Conservation (phyloP, 2,329 filamentous ascomycete genomes). For the Colletotrichum liaoningense region DNA sequence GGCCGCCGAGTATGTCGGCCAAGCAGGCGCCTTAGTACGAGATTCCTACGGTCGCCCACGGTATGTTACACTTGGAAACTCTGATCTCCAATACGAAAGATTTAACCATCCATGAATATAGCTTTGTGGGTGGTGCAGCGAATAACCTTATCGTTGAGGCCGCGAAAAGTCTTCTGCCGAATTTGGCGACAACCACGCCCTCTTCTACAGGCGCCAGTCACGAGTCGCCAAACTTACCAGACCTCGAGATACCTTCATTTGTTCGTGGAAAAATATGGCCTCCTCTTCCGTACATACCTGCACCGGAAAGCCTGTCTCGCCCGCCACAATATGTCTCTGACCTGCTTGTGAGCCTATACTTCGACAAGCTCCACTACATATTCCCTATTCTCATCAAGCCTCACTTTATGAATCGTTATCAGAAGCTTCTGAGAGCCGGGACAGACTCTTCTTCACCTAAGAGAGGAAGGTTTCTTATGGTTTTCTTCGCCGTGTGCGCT, state of each 20-base stretch:
- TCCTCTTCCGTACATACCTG: constrained; percentile 41
- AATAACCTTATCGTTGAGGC: constrained; percentile 44
- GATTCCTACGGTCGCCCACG: constrained; percentile 43
- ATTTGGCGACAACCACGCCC: not conserved
- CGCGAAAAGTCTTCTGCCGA: constrained; percentile 39
- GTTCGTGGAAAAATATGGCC: constrained; percentile 42
- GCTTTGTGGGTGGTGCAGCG: constrained; percentile 42
- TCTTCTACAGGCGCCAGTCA: not conserved
- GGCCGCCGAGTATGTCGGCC: not conserved
- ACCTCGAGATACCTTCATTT: constrained; percentile 43
- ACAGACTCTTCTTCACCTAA: not conserved
- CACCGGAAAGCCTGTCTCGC: constrained; percentile 39
- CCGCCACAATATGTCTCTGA: constrained; percentile 44
- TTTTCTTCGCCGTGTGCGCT: constrained; percentile 45
- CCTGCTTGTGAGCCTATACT: constrained; percentile 42
- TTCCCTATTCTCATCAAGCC: constrained; percentile 43
- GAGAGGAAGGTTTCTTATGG: constrained; percentile 40
- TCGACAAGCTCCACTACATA: constrained; percentile 44
- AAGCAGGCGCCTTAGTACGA: constrained; percentile 39
- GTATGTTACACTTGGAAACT: constrained; percentile 9
- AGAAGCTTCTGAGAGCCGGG: constrained; percentile 26
- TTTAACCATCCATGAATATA: not conserved
- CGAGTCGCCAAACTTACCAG: not conserved
- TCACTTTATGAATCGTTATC: constrained; percentile 41
- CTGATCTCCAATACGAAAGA: rapidly evolving